Conservation (phyloP, 306 rosid species). For the Inga oerstediana region DNA sequence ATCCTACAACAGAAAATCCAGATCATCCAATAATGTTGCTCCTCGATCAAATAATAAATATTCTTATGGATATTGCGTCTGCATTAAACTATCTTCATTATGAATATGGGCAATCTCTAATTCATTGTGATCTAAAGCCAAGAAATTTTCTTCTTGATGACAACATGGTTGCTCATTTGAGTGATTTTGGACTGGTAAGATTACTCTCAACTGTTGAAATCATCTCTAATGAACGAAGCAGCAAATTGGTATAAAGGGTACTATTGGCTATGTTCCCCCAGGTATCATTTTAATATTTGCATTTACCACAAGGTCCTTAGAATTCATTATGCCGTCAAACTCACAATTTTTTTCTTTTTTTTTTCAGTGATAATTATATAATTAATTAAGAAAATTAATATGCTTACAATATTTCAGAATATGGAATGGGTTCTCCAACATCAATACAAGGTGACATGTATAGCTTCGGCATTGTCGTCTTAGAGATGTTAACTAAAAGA, state of each 20-base stretch:
- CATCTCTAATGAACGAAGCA: background rate
- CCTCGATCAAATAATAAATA: background rate
- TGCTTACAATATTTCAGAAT: background rate
- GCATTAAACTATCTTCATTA: background rate
- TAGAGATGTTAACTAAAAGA: background rate
- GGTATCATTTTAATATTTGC: background rate
- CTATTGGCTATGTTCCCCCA: background rate
- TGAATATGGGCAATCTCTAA: background rate
- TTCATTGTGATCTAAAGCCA: background rate
- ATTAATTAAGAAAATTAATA: background rate
- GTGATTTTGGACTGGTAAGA: background rate
- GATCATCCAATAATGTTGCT: background rate
- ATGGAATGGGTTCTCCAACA: background rate
- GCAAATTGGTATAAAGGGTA: background rate
- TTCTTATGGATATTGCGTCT: background rate
- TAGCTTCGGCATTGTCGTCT: background rate
- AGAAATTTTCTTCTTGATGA: background rate
- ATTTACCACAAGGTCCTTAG: background rate
- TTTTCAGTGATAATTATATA: background rate
- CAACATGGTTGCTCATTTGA: background rate
- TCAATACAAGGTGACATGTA: background rate
- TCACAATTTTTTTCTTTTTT: rapidly evolving
- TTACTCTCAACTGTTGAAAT: background rate
- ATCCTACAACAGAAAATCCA: background rate
- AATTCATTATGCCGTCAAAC: background rate